A percentile compares a stretch with the other conserved stretches of the same genome.
Evolutionary conservation across 225 moss, liverwort and hornwort species (phyloP).

Genomic region (Ulota crispa): DNA sequence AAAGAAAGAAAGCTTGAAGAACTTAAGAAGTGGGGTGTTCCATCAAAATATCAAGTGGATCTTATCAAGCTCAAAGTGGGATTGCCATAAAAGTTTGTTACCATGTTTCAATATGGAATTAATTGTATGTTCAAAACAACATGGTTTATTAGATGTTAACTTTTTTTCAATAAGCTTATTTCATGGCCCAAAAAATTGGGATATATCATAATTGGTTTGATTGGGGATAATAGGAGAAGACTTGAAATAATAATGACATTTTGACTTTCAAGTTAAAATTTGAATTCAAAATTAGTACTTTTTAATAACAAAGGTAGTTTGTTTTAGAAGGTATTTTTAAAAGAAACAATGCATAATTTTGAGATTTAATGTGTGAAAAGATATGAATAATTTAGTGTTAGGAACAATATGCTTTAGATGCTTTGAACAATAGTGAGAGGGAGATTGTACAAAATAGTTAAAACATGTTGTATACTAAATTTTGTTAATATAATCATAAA

Average conservation of each 20-base stretch:
- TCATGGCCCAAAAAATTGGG: background rate
- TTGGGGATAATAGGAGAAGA: background rate
- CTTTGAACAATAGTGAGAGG: background rate
- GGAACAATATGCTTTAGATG: background rate
- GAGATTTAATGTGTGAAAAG: fast-evolving
- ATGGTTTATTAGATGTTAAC: fast-evolving
- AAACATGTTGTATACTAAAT: fast-evolving
- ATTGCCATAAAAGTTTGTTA: background rate
- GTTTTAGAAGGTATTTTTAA: background rate
- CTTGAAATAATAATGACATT: background rate
- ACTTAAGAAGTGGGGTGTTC: conserved; percentile 67
- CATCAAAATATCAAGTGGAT: conserved; percentile 74
- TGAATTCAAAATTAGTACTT: background rate
- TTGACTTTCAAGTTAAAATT: background rate
- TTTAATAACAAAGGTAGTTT: fast-evolving
- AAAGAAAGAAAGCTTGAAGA: conserved; percentile 71
- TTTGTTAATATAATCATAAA: background rate
- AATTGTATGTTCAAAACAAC: background rate
- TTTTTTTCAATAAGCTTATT: background rate
- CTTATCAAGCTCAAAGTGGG: conserved; percentile 67
- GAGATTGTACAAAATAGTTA: background rate
- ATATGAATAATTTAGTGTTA: fast-evolving
- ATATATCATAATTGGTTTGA: background rate
- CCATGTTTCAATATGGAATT: background rate
- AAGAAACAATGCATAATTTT: fast-evolving